Conservation (phyloP, 2,329 filamentous ascomycete species). For the Monosporascus cannonballus region DNA sequence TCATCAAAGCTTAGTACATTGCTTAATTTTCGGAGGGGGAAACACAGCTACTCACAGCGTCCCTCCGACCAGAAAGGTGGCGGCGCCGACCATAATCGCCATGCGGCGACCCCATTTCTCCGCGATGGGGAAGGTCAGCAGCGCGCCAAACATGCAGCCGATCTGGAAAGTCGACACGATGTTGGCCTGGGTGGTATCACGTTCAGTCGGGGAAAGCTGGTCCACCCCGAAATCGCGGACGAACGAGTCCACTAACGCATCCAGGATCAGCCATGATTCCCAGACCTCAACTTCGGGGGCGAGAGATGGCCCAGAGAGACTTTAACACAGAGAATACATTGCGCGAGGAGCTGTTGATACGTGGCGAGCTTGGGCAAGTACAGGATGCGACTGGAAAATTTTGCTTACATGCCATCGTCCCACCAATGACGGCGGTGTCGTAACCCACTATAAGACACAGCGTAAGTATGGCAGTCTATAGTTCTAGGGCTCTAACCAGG, state of each 20-base stretch:
- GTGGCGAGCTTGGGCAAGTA: too few species aligned
- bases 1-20: too few species aligned
- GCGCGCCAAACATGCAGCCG: conserved; percentile 48
- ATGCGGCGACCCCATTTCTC: conserved; percentile 47
- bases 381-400: too few species aligned
- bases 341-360: too few species aligned
- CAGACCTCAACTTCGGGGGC: too few species aligned
- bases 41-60: conserved; percentile 24
- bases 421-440: conserved; percentile 33
- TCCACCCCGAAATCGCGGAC: conserved; percentile 28
- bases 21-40: too few species aligned
- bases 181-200: conserved; percentile 28
- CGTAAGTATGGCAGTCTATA: neutral
- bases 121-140: conserved; percentile 49
- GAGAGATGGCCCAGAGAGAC: too few species aligned
- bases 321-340: too few species aligned
- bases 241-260: conserved; percentile 24
- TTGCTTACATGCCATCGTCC: conserved; percentile 26
- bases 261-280: too few species aligned
- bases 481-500: neutral
- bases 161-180: conserved; percentile 43
- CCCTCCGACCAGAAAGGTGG: conserved; percentile 43
- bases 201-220: conserved; percentile 12
- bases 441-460: conserved; percentile 25
- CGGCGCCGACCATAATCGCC: conserved; percentile 44